phyloP scores from a whole-genome alignment of 306 rosid genomes.

The Vigna radiata region DNA sequence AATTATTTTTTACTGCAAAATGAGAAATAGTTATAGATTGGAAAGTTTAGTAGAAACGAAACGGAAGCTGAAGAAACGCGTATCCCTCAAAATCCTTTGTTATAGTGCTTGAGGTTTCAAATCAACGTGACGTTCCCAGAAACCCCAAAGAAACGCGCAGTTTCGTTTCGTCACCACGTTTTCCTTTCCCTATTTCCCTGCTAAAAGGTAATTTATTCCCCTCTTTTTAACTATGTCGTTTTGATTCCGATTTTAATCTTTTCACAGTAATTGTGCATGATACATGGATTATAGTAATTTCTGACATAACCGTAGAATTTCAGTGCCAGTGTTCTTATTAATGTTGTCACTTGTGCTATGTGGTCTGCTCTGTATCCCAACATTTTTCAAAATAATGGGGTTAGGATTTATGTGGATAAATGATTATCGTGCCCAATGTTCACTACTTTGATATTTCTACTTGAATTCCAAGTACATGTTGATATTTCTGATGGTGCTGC shows the following conservation, averaged over 20 bases:
- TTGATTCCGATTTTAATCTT: conserved; percentile 7
- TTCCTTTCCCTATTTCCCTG: not conserved
- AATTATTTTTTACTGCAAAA: too few relatives aligned
- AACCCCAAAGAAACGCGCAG: conserved; percentile 56
- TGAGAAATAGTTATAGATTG: too few relatives aligned
- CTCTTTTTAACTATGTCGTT: not conserved
- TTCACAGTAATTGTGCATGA: not conserved
- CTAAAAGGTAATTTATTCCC: conserved; percentile 26
- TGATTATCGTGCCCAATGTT: not conserved
- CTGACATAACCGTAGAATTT: not conserved
- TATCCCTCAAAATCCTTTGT: not conserved
- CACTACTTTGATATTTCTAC: conserved; percentile 25
- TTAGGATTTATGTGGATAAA: not conserved
- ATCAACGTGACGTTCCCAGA: conserved; percentile 31
- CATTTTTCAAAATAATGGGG: conserved; percentile 9
- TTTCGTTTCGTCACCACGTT: conserved; percentile 45
- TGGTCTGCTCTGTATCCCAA: conserved; percentile 28
- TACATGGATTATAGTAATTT: not conserved
- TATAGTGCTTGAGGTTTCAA: conserved; percentile 25
- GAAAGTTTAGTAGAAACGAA: conserved; percentile 12
- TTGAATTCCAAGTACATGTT: conserved; percentile 34
- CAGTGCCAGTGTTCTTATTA: conserved; percentile 3
- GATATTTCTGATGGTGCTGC: not conserved
- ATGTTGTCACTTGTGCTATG: not conserved
- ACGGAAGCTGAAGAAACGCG: conserved; percentile 49